These are phyloP conservation scores for Pythium utonaiense DNA, from an alignment of 352 stramenopile genomes.

Conservation along the genomic window DNA sequence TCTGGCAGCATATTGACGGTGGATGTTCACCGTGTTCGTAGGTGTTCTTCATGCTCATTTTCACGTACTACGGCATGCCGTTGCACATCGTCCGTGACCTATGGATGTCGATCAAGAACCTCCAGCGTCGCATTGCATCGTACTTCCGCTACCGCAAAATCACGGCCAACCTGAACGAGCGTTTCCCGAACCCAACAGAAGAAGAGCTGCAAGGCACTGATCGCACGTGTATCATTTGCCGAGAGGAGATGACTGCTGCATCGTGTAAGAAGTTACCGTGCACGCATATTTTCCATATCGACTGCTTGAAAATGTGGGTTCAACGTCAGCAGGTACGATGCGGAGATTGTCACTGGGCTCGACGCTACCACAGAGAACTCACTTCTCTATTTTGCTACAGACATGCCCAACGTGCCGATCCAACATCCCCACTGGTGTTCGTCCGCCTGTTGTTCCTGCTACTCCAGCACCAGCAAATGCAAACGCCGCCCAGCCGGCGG, in stretches of 20 bases:
- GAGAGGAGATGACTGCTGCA: conserved; percentile 89
- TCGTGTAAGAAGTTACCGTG: conserved; percentile 96
- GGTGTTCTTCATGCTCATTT: conserved; percentile 97
- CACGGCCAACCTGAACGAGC: conserved; percentile 94
- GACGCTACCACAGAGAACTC: too few relatives aligned
- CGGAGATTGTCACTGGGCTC: neutral
- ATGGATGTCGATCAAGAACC: conserved; percentile 90
- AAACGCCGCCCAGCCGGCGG: conserved; percentile 22
- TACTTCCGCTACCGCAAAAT: conserved; percentile 94
- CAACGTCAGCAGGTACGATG: conserved; percentile 91
- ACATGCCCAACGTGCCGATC: conserved; percentile 96
- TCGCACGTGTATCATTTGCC: conserved; percentile 96
- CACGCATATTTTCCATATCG: conserved; percentile 96
- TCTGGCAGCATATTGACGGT: neutral
- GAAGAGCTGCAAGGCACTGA: conserved; percentile 94
- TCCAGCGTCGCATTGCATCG: conserved; percentile 76
- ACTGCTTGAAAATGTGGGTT: conserved; percentile 98
- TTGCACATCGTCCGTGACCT: conserved; percentile 97
- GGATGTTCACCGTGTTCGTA: conserved; percentile 21
- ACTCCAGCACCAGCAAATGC: conserved; percentile 23
- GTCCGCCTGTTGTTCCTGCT: conserved; percentile 37
- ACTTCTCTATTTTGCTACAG: conserved; percentile 13
- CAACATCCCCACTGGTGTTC: conserved; percentile 86
- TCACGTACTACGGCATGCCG: conserved; percentile 96
- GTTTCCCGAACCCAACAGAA: conserved; percentile 92